A percentile compares a stretch with the other conserved stretches of the same genome.
phyloP scores from a whole-genome alignment of 805 yeast species.

The Ogataea nakhonphanomensis region DNA sequence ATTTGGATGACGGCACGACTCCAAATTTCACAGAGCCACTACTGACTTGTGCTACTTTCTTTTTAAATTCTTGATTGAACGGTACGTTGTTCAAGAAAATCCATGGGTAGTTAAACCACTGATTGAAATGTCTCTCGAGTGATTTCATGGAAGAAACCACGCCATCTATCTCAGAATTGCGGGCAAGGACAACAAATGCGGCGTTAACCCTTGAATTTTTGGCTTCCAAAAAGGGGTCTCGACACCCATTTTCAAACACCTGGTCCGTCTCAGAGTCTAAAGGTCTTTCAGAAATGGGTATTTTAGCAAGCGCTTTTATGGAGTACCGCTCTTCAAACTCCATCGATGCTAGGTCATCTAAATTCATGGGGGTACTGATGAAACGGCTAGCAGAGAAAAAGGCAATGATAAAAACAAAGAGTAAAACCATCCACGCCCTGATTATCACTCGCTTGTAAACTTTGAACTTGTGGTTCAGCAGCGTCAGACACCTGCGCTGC shows the following conservation, averaged over 20 bases:
- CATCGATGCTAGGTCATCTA: constrained; percentile 7
- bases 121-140: constrained; percentile 84
- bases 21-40: constrained; percentile 72
- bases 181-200: constrained; percentile 75
- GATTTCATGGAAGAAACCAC: constrained; percentile 70
- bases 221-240: constrained; percentile 23
- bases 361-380: constrained; percentile 1
- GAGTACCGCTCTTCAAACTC: constrained; percentile 21
- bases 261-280: constrained; percentile 25
- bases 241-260: constrained; percentile 34
- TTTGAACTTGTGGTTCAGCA: constrained; percentile 16
- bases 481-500: not conserved
- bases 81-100: constrained; percentile 80
- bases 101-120: constrained; percentile 94
- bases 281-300: constrained; percentile 29
- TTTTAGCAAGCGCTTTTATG: constrained; percentile 8
- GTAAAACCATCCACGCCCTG: constrained; percentile 17
- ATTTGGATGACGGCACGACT: constrained; percentile 47
- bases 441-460: constrained; percentile 13
- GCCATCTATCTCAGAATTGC: constrained; percentile 78
- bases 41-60: constrained; percentile 48
- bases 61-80: constrained; percentile 63
- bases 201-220: constrained; percentile 63
- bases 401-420: not conserved
- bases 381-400: not conserved